Conservation (phyloP, 768 basidiomycete species). For the Tephrocybe rancida region DNA sequence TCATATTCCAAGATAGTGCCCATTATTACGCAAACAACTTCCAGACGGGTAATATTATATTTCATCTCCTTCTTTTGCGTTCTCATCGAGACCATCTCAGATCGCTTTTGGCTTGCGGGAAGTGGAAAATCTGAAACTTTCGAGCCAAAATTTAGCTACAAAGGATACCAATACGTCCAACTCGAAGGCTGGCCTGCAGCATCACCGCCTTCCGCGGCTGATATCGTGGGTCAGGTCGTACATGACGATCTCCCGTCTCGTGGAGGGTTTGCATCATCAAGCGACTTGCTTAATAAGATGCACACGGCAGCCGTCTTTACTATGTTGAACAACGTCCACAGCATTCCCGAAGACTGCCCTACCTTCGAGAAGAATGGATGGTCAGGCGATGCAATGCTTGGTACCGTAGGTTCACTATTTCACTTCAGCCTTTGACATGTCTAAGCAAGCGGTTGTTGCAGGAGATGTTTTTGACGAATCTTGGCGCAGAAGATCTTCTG, state of each 20-base stretch:
- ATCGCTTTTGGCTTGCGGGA: slow-evolving; percentile 27
- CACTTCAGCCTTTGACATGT: not conserved
- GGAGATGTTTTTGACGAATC: slow-evolving; percentile 31
- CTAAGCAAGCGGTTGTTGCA: not conserved
- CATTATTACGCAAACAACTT: slow-evolving; percentile 27
- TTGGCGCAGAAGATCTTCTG: slow-evolving; percentile 26
- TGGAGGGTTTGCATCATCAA: slow-evolving; percentile 21
- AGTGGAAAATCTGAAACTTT: slow-evolving; percentile 23
- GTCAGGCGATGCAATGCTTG: slow-evolving; percentile 31
- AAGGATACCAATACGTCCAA: slow-evolving; percentile 28
- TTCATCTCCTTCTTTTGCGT: not conserved
- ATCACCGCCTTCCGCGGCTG: slow-evolving; percentile 19
- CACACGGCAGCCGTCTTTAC: slow-evolving; percentile 23
- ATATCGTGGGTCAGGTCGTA: slow-evolving; percentile 24
- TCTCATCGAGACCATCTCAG: not conserved
- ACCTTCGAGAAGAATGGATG: slow-evolving; percentile 35
- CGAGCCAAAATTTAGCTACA: slow-evolving; percentile 28
- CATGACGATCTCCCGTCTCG: slow-evolving; percentile 22
- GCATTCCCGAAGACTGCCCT: slow-evolving; percentile 27
- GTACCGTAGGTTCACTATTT: slow-evolving; percentile 21
- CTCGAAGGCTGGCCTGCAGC: slow-evolving; percentile 24
- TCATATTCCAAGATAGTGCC: slow-evolving; percentile 13
- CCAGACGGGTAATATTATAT: slow-evolving; percentile 18
- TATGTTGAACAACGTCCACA: slow-evolving; percentile 26
- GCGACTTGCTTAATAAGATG: slow-evolving; percentile 23